Evolutionary conservation across 208 protist species (phyloP).

Genomic region (Strigomonas culicis): DNA sequence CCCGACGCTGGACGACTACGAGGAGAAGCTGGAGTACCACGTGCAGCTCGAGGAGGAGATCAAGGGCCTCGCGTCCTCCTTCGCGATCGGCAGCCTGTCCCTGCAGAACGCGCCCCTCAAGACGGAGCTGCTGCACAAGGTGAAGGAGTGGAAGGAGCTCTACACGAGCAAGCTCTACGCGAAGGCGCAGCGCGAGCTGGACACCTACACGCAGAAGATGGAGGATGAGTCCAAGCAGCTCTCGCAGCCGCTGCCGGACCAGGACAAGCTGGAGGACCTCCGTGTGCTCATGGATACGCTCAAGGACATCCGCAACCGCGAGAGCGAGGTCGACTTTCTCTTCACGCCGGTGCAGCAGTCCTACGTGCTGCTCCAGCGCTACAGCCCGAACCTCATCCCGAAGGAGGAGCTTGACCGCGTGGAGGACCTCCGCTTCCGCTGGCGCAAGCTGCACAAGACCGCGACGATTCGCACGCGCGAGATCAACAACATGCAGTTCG

Average conservation of each 20-base stretch:
- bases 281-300: constrained; percentile 93
- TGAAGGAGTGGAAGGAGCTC: constrained; percentile 93
- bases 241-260: constrained; percentile 88
- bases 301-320: constrained; percentile 87
- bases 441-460: constrained; percentile 87
- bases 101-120: constrained; percentile 95
- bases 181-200: constrained; percentile 85
- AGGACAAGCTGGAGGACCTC: constrained; percentile 94
- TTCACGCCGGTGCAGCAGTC: constrained; percentile 93
- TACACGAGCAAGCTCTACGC: constrained; percentile 94
- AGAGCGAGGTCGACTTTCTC: constrained; percentile 92
- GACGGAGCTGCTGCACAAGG: constrained; percentile 82
- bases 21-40: constrained; percentile 89
- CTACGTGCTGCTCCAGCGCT: constrained; percentile 91
- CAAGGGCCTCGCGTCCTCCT: constrained; percentile 62
- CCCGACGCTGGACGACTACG: constrained; percentile 92
- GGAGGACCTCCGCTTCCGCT: constrained; percentile 92
- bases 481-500: constrained; percentile 90
- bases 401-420: constrained; percentile 96
- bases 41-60: constrained; percentile 91
- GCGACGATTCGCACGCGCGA: constrained; percentile 80
- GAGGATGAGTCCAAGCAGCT: constrained; percentile 90
- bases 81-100: constrained; percentile 91
- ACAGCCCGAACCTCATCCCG: constrained; percentile 84
- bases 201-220: constrained; percentile 91